Base-by-base conservation (phyloP, 2,329 filamentous ascomycete species). In the Aspergillus ruber region DNA sequence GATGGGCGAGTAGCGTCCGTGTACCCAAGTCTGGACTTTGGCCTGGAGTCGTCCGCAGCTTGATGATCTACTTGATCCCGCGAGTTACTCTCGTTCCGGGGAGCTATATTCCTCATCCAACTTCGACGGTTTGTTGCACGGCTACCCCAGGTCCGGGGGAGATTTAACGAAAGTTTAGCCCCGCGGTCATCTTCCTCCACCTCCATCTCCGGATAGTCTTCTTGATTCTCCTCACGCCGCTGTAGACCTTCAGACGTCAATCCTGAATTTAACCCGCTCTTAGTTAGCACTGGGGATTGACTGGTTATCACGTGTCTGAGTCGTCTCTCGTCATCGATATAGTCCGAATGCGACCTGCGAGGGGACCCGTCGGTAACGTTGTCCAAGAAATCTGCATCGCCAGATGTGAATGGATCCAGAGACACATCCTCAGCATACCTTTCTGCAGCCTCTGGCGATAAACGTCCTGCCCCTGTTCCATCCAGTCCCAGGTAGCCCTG, bases 211-310 rank as follows among this genome's bases (percentile, higher is more conserved):
- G 45, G 35, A 20, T 15, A 6, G 7, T 55, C 21, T 10, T 57
- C 36, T 25, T 49, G 23, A 25, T 21, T 21, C 44, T 63, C 57
- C 10, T 68, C 61, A 10, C 64, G 64, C 42, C 69, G 60, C 46
- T 65, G 66, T 39, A 72, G 51, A 45, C 67, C 64, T 13, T 70
- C 67, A 27, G 66, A 62, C 0, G 67, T 67, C 41, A 69, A 51
- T 5, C 56, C 53, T 15, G 55, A 50, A 44, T 53, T 59, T 3
- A 47, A 50, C 4, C 64, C 65, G 23, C 65, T 67, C 52, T 63
- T 70, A 44, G 69, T 66, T 49, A 73, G 65, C 18, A 72, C 62
- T 2, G 70, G 69, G 2, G 67, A 68, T 20, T 62, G 63, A 51
- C 59, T 67, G 25, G 62, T 56, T 6, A 68, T 70, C 17, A 64